Evolutionary conservation across 2,329 filamentous ascomycete species (phyloP).

Genomic region (Dactylella cylindrospora): DNA sequence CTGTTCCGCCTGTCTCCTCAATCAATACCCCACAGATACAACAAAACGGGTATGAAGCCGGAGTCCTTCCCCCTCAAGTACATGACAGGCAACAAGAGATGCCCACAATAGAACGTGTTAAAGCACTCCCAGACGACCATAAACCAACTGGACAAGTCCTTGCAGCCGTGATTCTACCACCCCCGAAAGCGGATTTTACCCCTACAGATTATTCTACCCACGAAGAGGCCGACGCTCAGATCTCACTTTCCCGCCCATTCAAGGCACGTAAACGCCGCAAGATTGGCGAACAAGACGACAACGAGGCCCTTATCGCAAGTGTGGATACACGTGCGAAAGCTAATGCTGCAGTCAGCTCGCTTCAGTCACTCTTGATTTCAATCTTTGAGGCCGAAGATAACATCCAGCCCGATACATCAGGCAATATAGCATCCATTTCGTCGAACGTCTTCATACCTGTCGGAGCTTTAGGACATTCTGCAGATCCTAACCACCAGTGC

Average conservation of each 20-base stretch:
- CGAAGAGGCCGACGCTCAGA: slow-evolving; percentile 21
- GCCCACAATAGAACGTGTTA: slow-evolving; percentile 1
- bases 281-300: slow-evolving; percentile 60
- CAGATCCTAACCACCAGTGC: slow-evolving; percentile 53
- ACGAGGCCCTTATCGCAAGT: slow-evolving; percentile 62
- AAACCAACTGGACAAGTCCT: slow-evolving; percentile 34
- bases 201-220: slow-evolving; percentile 23
- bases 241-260: slow-evolving; percentile 10
- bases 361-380: slow-evolving; percentile 69
- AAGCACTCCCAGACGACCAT: slow-evolving; percentile 10
- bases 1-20: slow-evolving; percentile 28
- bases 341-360: slow-evolving; percentile 69
- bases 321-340: slow-evolving; percentile 80
- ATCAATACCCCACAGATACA: background rate
- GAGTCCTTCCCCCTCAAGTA: slow-evolving; percentile 4
- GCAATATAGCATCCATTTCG: slow-evolving; percentile 53
- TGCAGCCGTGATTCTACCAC: slow-evolving; percentile 47
- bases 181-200: slow-evolving; percentile 34
- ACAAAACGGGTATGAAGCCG: slow-evolving; percentile 29
- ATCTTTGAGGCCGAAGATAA: slow-evolving; percentile 78
- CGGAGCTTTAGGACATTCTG: slow-evolving; percentile 61
- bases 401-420: slow-evolving; percentile 60
- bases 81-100: slow-evolving; percentile 11
- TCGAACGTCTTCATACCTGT: slow-evolving; percentile 61
- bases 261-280: slow-evolving; percentile 49